Percentiles rank a stretch among this genome's conserved stretches.
Conservation (phyloP, 2,329 filamentous ascomycete species). For the Penicillium crustosum region DNA sequence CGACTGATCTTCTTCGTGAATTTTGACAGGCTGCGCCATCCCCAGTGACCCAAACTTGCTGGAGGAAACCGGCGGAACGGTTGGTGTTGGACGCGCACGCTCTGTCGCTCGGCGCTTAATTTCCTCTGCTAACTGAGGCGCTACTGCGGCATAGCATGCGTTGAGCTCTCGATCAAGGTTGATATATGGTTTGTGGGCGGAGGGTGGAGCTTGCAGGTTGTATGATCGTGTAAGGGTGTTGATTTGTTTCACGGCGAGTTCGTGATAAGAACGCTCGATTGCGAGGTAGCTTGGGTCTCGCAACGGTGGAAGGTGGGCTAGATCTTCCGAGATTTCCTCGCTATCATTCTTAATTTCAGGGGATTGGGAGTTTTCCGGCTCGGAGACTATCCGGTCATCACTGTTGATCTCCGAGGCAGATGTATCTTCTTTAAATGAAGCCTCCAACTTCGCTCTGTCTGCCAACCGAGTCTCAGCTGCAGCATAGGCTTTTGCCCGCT, state of each 20-base stretch:
- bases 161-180: slow-evolving; percentile 77
- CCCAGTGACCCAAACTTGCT: slow-evolving; percentile 63
- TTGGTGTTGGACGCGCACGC: slow-evolving; percentile 41
- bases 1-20: slow-evolving; percentile 72
- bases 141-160: slow-evolving; percentile 81
- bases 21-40: slow-evolving; percentile 50
- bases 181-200: slow-evolving; percentile 92
- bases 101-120: slow-evolving; percentile 67
- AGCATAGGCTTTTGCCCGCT: slow-evolving; percentile 70
- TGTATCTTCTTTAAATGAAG: slow-evolving; percentile 20
- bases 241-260: slow-evolving; percentile 71
- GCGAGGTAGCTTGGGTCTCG: slow-evolving; percentile 75
- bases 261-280: slow-evolving; percentile 72
- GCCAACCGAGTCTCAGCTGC: slow-evolving; percentile 62
- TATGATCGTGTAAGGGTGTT: slow-evolving; percentile 82
- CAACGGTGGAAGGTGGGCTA: slow-evolving; percentile 61
- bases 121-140: slow-evolving; percentile 68
- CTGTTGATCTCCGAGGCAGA: slow-evolving; percentile 22
- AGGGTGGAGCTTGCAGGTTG: slow-evolving; percentile 88
- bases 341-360: background rate
- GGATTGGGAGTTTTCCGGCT: background rate
- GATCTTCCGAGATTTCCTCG: slow-evolving; percentile 15
- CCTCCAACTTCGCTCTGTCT: slow-evolving; percentile 27
- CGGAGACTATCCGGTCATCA: slow-evolving; percentile 27
- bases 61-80: slow-evolving; percentile 32